Percentiles rank a stretch among this genome's conserved stretches.
Conservation (phyloP, 257 asterid species). For the Solanum pinnatisectum region DNA sequence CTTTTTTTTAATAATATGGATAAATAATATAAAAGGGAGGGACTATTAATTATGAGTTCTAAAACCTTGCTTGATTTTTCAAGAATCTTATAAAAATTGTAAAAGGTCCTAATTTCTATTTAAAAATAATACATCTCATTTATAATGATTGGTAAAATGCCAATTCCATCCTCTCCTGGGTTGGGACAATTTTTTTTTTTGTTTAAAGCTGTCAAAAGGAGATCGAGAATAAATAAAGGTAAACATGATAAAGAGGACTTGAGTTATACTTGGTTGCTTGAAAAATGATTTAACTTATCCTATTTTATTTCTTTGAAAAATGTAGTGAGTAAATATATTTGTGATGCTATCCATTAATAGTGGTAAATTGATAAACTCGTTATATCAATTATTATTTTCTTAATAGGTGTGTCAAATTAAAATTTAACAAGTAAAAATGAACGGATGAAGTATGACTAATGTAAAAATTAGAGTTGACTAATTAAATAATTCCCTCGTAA, state of each 20-base stretch:
- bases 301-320: background rate
- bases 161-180: background rate
- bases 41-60: background rate
- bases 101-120: background rate
- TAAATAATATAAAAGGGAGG: background rate
- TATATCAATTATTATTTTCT: too few relatives aligned
- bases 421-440: too few relatives aligned
- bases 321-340: background rate
- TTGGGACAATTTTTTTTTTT: background rate
- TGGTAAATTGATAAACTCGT: too few relatives aligned
- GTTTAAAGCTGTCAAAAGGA: background rate
- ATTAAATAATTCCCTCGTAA: background rate
- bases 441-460: rapidly evolving
- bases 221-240: background rate
- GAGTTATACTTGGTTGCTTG: background rate
- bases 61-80: background rate
- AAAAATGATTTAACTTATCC: background rate
- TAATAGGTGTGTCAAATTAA: background rate
- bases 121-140: background rate
- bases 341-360: too few relatives aligned
- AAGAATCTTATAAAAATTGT: background rate
- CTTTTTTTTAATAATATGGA: too few relatives aligned
- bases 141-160: background rate
- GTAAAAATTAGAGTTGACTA: background rate
- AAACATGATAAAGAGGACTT: background rate